Evolutionary conservation across 371 early-diverging fungal species (phyloP), one percentile per base, ranked within the genome.

Genomic region (Synchytrium microbalum): DNA sequence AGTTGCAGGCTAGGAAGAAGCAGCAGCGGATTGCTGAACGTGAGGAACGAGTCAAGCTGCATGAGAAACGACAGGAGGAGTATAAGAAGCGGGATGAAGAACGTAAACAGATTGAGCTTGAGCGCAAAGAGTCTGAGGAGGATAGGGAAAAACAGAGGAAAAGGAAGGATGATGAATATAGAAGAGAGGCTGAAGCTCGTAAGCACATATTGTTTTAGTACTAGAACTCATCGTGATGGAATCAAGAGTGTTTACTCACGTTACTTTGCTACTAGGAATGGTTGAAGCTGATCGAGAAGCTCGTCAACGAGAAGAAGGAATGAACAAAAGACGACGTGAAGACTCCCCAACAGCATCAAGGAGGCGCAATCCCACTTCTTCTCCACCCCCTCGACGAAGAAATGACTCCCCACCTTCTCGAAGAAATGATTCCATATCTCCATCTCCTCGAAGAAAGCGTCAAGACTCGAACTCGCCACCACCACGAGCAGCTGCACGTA

Each of bases 1-100:
- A 91, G 54, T 68, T 86, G 27, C 87, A 86, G 69, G 89, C 73
- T 63, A 14, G 61, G 56, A 59, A 2, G 58, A 3, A 5, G 2
- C 31, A 31, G 2, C 13, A 5, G 31, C 3, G n/a, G 3, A 31
- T 3, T 58, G 58, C 2, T 3, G n/a, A 5, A 29, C 28, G 27
- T 13, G 27, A 67, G 64, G 69, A 81, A 58, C 77, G 80, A 58
- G 71, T 76, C 38, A 78, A 82, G 29, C 77, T 78, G 33, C 78
- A 84, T 60, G 67, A 74, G n/a, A 65, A 73, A 33, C 72, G 67
- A 54, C 26, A 64, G 31, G 64, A 62, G 54, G 52, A 72, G 33
- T 31, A 74, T 63, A 67, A 76, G 59, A 67, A 76, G 68, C 64
- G 72, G 23, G 62, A 72, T 55, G 56, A 54, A 30, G 60, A 69